Evolutionary conservation across 495 filamentous ascomycete species (phyloP).

Genomic region (Aspergillus heteromorphus): DNA sequence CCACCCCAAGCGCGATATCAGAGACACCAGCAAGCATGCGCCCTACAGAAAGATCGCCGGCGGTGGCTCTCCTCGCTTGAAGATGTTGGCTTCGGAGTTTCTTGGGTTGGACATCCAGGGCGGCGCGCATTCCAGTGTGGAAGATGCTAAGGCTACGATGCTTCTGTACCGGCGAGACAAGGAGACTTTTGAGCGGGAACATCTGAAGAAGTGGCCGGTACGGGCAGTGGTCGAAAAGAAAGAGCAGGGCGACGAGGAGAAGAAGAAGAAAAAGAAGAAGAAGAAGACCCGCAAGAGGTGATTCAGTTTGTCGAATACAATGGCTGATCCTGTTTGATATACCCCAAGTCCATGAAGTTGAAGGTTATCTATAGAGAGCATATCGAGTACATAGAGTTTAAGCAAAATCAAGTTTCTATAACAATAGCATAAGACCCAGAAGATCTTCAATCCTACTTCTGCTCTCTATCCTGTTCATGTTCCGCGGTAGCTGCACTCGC

Average conservation of each 20-base stretch:
- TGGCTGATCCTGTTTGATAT: slow-evolving; percentile 18
- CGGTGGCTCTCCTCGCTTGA: slow-evolving; percentile 74
- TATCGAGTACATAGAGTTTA: neutral
- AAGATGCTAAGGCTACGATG: slow-evolving; percentile 90
- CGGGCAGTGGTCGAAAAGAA: slow-evolving; percentile 34
- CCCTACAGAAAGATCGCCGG: slow-evolving; percentile 67
- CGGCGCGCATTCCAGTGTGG: slow-evolving; percentile 69
- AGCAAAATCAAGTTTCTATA: neutral
- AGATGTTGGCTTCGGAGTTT: slow-evolving; percentile 68
- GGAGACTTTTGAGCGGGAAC: slow-evolving; percentile 73
- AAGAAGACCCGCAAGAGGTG: slow-evolving; percentile 47
- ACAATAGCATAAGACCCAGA: neutral
- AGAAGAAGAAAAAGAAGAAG: slow-evolving; percentile 50
- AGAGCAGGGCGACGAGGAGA: slow-evolving; percentile 34
- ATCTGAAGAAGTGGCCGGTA: slow-evolving; percentile 57
- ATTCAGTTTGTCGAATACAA: slow-evolving; percentile 9
- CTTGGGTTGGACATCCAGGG: slow-evolving; percentile 79
- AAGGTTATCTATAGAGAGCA: slow-evolving; percentile 2
- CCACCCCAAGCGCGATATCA: slow-evolving; percentile 69
- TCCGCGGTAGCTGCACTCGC: slow-evolving; percentile 14
- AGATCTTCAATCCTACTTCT: no score
- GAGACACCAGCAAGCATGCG: slow-evolving; percentile 77
- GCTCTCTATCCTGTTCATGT: slow-evolving; percentile 16
- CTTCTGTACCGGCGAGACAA: slow-evolving; percentile 76
- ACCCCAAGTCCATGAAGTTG: slow-evolving; percentile 22